A percentile compares a stretch with the other conserved stretches of the same genome.
phyloP scores from a whole-genome alignment of 306 rosid species.

The Begonia fuchsioides region DNA sequence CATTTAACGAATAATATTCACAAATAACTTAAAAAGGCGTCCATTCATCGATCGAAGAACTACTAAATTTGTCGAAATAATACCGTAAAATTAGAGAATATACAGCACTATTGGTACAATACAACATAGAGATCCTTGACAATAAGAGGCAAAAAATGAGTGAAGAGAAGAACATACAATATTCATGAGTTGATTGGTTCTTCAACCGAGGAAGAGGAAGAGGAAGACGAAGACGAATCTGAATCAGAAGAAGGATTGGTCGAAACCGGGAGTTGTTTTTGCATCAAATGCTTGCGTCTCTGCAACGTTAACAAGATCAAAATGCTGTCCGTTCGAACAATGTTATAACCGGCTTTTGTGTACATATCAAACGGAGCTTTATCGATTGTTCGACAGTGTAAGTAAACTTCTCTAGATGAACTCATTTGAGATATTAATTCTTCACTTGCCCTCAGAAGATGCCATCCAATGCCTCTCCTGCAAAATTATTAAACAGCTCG shows the following conservation, averaged over 20 bases:
- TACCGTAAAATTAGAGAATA: no score
- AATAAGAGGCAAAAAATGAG: no score
- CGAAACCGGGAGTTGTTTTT: constrained; percentile 48
- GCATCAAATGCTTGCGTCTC: constrained; percentile 89
- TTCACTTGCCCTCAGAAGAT: constrained; percentile 85
- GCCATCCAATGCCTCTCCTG: constrained; percentile 99
- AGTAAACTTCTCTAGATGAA: constrained; percentile 56
- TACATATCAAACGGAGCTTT: constrained; percentile 80
- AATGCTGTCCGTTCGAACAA: constrained; percentile 60
- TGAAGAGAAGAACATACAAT: no score
- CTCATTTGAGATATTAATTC: constrained; percentile 62
- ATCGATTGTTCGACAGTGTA: constrained; percentile 87
- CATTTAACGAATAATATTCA: no score
- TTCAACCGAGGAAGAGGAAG: constrained; percentile 18
- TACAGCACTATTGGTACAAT: no score
- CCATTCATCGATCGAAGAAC: no score
- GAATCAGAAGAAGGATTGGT: constrained; percentile 23
- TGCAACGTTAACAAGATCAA: constrained; percentile 60
- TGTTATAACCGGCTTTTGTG: constrained; percentile 53
- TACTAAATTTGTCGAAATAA: no score
- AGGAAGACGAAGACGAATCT: constrained; percentile 20
- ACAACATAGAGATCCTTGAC: no score
- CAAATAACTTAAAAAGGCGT: no score
- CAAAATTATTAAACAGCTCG: constrained; percentile 6
- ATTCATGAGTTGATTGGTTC: constrained; percentile 11